Evolutionary conservation across 345 rosid genomes (phyloP).

Genomic region (Salix udensis): DNA sequence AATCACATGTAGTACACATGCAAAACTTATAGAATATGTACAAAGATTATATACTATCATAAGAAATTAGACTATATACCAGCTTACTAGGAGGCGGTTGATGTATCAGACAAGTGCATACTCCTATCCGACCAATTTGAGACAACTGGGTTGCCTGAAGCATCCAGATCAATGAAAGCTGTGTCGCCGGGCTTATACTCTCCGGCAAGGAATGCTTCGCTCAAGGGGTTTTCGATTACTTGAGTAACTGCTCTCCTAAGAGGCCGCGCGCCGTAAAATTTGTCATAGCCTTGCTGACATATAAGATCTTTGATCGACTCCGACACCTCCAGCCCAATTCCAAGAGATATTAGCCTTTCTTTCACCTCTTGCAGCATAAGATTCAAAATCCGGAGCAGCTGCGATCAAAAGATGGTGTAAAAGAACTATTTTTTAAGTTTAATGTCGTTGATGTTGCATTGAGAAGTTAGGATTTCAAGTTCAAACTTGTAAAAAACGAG

Average conservation of each 20-base stretch:
- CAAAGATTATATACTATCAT: slow-evolving; percentile 6
- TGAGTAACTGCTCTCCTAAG: slow-evolving; percentile 80
- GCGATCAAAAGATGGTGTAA: slow-evolving; percentile 13
- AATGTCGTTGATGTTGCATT: not conserved
- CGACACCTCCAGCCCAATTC: slow-evolving; percentile 79
- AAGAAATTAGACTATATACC: not conserved
- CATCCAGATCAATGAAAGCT: slow-evolving; percentile 67
- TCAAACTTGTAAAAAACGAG: not conserved
- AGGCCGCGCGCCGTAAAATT: slow-evolving; percentile 72
- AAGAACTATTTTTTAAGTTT: not conserved
- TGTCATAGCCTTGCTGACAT: slow-evolving; percentile 82
- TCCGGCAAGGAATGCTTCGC: slow-evolving; percentile 79
- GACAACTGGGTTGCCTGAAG: slow-evolving; percentile 66
- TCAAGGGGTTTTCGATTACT: slow-evolving; percentile 71
- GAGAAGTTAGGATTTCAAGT: not conserved
- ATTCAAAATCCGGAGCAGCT: slow-evolving; percentile 78
- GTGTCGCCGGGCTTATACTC: slow-evolving; percentile 75
- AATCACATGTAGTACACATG: slow-evolving; percentile 19
- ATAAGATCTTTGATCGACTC: slow-evolving; percentile 70
- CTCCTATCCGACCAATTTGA: slow-evolving; percentile 40
- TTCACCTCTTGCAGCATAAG: slow-evolving; percentile 87
- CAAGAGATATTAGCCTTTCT: slow-evolving; percentile 64
- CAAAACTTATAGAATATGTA: slow-evolving; percentile 16
- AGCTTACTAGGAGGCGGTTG: slow-evolving; percentile 29
- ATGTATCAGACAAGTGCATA: slow-evolving; percentile 55